These are phyloP conservation scores for Raffaelea deltoideospora DNA, from an alignment of 2,329 filamentous ascomycete species.

Conservation along the genomic window DNA sequence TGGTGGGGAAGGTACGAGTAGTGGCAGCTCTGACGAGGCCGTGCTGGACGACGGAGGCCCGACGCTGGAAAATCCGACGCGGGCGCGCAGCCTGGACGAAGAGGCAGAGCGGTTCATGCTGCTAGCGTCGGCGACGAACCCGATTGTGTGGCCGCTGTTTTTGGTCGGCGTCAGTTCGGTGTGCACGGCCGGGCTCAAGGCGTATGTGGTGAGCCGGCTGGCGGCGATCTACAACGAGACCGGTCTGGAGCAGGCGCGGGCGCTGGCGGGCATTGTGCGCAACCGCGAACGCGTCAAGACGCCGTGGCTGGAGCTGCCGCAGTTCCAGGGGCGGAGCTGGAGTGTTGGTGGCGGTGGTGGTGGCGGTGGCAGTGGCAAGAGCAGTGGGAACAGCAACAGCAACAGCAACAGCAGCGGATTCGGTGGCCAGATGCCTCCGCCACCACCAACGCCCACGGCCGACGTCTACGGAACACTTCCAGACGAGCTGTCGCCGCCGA, in stretches of 20 bases:
- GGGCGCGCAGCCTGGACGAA: conserved; percentile 18
- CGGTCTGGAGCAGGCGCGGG: conserved; percentile 27
- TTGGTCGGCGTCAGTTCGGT: conserved; percentile 31
- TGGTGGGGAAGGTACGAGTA: too few relatives aligned
- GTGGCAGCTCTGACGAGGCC: conserved; percentile 1
- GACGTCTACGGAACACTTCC: too few relatives aligned
- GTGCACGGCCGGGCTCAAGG: conserved; percentile 23
- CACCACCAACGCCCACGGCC: too few relatives aligned
- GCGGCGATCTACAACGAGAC: conserved; percentile 29
- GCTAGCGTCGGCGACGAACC: conserved; percentile 30
- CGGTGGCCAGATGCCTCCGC: too few relatives aligned
- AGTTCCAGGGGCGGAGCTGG: too few relatives aligned
- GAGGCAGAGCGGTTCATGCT: conserved; percentile 31
- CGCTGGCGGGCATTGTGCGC: conserved; percentile 25
- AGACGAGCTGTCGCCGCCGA: too few relatives aligned
- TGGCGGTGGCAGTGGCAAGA: too few relatives aligned
- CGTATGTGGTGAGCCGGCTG: conserved; percentile 29
- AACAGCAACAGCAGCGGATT: too few relatives aligned
- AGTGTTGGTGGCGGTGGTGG: too few relatives aligned
- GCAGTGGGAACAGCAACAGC: too few relatives aligned
- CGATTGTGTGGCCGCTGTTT: conserved; percentile 35
- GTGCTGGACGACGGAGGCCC: conserved; percentile 15
- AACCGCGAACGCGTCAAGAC: conserved; percentile 16
- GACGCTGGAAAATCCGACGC: conserved; percentile 24
- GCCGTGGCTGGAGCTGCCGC: conserved; percentile 6